Evolutionary conservation across 129 eudicot species (phyloP).

Genomic region (Escallonia herrerae): DNA sequence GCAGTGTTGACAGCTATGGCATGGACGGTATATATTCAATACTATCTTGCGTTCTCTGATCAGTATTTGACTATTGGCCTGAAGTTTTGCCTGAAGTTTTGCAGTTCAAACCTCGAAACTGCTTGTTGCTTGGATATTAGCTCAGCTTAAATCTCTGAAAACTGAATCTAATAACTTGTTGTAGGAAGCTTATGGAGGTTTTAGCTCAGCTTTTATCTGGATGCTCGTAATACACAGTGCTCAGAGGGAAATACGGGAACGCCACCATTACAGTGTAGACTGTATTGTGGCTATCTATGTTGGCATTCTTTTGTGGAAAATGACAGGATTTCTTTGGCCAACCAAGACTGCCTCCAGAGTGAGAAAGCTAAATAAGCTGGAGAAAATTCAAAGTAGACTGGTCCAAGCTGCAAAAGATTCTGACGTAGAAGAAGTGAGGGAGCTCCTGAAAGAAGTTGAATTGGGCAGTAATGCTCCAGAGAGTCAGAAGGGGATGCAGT

Average conservation of each 20-base stretch:
- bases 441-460: conserved; percentile 69
- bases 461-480: conserved; percentile 24
- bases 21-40: conserved; percentile 65
- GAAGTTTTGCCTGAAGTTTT: too few species aligned
- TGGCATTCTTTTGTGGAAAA: conserved; percentile 85
- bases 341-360: conserved; percentile 30
- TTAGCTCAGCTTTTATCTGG: conserved; percentile 77
- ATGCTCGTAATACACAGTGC: conserved; percentile 82
- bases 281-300: conserved; percentile 78
- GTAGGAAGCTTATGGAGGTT: conserved; percentile 99
- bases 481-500: conserved; percentile 44
- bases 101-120: too few species aligned
- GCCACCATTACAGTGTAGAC: conserved; percentile 88
- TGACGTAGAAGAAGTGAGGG: conserved; percentile 59
- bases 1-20: conserved; percentile 99
- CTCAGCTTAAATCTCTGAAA: too few species aligned
- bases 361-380: conserved; percentile 56
- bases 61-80: too few species aligned
- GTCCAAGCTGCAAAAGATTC: conserved; percentile 91
- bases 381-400: conserved; percentile 52
- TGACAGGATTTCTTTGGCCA: conserved; percentile 87
- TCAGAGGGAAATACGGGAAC: conserved; percentile 93
- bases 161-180: background rate
- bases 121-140: too few species aligned
- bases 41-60: too few species aligned